Evolutionary conservation across 148 eudicot genomes (phyloP).

Genomic region (Chenopodium berlandieri): DNA sequence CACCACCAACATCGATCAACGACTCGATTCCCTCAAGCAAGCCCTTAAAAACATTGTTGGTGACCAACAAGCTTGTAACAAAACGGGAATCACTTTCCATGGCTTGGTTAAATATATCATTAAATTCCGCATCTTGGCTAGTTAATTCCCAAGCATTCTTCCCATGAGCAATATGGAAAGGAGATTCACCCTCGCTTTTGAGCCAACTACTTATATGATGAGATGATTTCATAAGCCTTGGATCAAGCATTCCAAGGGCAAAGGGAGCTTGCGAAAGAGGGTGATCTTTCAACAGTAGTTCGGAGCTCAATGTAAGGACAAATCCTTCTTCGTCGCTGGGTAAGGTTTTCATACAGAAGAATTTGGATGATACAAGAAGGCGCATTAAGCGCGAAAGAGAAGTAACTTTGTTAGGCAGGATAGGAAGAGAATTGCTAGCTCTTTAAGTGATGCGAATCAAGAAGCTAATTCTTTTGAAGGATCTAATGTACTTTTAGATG

Average conservation of each 20-base stretch:
- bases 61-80: slow-evolving; percentile 16
- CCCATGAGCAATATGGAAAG: slow-evolving; percentile 32
- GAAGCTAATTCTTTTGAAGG: too few relatives aligned
- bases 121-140: slow-evolving; percentile 2
- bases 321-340: slow-evolving; percentile 11
- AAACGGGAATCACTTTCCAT: slow-evolving; percentile 40
- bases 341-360: slow-evolving; percentile 3
- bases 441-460: too few relatives aligned
- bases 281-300: slow-evolving; percentile 29
- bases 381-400: slow-evolving; percentile 28
- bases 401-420: slow-evolving; percentile 20
- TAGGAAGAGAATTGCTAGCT: slow-evolving; percentile 15
- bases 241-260: slow-evolving; percentile 11
- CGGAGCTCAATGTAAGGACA: slow-evolving; percentile 28
- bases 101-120: slow-evolving; percentile 23
- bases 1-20: slow-evolving; percentile 48
- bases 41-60: slow-evolving; percentile 1
- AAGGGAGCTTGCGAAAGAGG: slow-evolving; percentile 21
- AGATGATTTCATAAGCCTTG: slow-evolving; percentile 10
- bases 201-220: slow-evolving; percentile 30
- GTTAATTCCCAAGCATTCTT: slow-evolving; percentile 29
- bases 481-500: too few relatives aligned
- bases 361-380: slow-evolving; percentile 28
- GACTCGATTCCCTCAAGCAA: slow-evolving; percentile 31
- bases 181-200: slow-evolving; percentile 10